Evolutionary conservation across 176 grass and related monocot species (phyloP), one percentile per base, ranked within the genome.

Genomic region (Rhynchospora pubera): DNA sequence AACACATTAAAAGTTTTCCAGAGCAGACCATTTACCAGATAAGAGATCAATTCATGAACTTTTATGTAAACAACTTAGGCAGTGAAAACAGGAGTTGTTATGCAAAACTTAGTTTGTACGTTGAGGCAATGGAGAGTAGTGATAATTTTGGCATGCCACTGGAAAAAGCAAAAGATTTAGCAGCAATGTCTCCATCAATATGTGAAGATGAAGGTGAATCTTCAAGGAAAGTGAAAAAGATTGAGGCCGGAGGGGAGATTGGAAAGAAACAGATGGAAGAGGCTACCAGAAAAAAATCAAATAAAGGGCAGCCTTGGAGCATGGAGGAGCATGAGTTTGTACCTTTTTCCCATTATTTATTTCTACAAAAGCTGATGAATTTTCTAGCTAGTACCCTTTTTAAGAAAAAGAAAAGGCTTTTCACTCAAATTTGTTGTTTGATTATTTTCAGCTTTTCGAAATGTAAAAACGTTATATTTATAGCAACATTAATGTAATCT

Each of bases 281-380:
- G 76, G 5, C 15, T 11, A 57, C 23, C 44, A 14, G 2, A 16
- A 75, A 30, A 21, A 8, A 28, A 75, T 69, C 84, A 12, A 79
- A 12, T 32, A 90, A 87, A 75, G 71, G 55, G 56, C 65, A 57
- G 14, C 14, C 10, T 82, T 87, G 89, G 89, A 87, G 78, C 57
- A 53, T 45, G 1, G 82, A 90, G 24, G 89, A 90, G 83, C 85
- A 87, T 44, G 86, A 61, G 89, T 87, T 70, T 18, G 77, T 69
- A 65, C 16, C 3, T 51, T 50, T 65, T 24, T 58, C 44, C 14
- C 23, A 3, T 32, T 28, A 59, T 77, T 77, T n/a, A 48, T 9
- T 51, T 74, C 70, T 26, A 15, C 51, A n/a, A 23, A 48, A 1
- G 1, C 43, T 72, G 44, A 48, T 72, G n/a, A 72, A 22, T 72